Evolutionary conservation across 495 filamentous ascomycete species (phyloP).

Genomic region (Xylaria nigripes): DNA sequence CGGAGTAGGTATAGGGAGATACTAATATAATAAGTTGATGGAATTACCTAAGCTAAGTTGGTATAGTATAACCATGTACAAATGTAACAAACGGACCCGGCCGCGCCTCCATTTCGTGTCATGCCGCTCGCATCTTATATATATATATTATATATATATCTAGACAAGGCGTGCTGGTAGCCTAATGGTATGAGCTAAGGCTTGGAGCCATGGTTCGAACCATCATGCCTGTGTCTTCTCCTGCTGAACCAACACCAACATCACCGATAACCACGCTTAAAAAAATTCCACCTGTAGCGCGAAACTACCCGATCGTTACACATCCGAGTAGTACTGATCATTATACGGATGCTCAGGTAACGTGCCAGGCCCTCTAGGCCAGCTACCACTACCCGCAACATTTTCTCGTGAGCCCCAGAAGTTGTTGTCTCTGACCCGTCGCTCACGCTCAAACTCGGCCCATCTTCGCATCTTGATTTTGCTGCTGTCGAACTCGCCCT

Average conservation of each 20-base stretch:
- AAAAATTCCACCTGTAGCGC: not conserved
- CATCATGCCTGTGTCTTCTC: not conserved
- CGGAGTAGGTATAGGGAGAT: no score
- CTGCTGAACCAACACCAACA: not conserved
- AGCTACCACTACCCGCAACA: conserved; percentile 29
- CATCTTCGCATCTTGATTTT: conserved; percentile 99
- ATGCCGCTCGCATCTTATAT: conserved; percentile 2
- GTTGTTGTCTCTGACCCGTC: conserved; percentile 30
- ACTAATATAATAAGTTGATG: not conserved
- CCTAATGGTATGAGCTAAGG: not conserved
- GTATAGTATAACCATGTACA: conserved; percentile 8
- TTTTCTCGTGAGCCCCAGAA: conserved; percentile 44
- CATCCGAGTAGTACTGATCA: conserved; percentile 44
- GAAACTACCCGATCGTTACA: conserved; percentile 18
- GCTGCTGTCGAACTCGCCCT: conserved; percentile 94
- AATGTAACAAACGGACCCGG: not conserved
- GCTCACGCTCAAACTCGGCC: conserved; percentile 81
- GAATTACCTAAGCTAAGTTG: conserved; percentile 3
- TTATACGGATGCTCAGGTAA: conserved; percentile 36
- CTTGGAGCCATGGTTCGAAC: not conserved
- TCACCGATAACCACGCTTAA: not conserved
- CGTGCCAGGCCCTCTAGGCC: conserved; percentile 13
- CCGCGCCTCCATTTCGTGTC: conserved; percentile 3
- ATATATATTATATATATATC: not conserved
- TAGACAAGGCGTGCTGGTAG: not conserved